A percentile compares a stretch with the other conserved stretches of the same genome.
phyloP scores from a whole-genome alignment of 805 yeast genomes.

The Candida mattraensis region DNA sequence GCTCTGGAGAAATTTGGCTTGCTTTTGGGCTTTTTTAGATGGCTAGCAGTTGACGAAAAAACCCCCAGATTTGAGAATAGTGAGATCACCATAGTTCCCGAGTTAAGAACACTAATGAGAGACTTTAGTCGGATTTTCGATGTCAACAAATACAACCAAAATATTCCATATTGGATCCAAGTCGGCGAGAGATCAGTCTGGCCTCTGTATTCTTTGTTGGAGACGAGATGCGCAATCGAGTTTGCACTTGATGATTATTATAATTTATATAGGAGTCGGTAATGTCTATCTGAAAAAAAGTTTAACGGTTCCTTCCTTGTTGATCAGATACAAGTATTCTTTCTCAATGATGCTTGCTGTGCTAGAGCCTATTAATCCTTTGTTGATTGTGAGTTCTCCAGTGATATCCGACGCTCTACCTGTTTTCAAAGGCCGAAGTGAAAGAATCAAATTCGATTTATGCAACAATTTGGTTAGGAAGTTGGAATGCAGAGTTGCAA shows the following conservation, averaged over 20 bases:
- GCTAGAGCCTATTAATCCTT: conserved; percentile 45
- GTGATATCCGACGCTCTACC: conserved; percentile 84
- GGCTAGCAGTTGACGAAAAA: conserved; percentile 84
- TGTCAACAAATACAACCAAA: conserved; percentile 64
- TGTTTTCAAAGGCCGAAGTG: conserved; percentile 66
- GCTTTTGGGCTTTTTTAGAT: conserved; percentile 64
- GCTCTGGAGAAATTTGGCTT: conserved; percentile 78
- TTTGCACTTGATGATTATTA: conserved; percentile 80
- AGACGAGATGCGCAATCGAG: conserved; percentile 89
- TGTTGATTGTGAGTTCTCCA: conserved; percentile 61
- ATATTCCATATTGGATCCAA: conserved; percentile 83
- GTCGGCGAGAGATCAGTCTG: conserved; percentile 93
- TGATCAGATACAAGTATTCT: conserved; percentile 60
- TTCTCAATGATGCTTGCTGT: conserved; percentile 45
- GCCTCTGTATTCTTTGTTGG: conserved; percentile 82
- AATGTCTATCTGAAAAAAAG: conserved; percentile 40
- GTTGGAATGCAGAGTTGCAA: conserved; percentile 40
- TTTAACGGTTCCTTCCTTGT: conserved; percentile 52
- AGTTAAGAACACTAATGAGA: conserved; percentile 63
- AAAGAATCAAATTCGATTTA: conserved; percentile 51
- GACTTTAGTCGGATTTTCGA: conserved; percentile 79
- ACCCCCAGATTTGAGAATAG: conserved; percentile 72
- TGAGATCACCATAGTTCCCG: conserved; percentile 91
- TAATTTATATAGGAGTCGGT: conserved; percentile 33
- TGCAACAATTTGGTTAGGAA: conserved; percentile 49